Evolutionary conservation across 441 rosid genomes (phyloP).

Genomic region (Croton laevigatus): DNA sequence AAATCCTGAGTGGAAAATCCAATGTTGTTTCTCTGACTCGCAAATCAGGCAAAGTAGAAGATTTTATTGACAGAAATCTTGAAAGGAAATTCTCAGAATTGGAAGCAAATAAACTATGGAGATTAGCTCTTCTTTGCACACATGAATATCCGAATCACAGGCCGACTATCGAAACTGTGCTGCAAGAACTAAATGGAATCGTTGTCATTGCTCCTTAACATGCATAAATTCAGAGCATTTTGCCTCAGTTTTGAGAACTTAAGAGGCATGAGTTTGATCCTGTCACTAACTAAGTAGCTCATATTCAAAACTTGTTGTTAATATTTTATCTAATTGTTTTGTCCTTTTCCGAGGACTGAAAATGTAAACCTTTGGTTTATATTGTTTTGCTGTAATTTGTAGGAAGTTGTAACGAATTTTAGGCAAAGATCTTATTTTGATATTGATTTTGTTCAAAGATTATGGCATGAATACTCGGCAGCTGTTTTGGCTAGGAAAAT

Average conservation of each 20-base stretch:
- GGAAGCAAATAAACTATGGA: conserved; percentile 62
- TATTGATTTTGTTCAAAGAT: neutral
- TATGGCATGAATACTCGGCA: no score
- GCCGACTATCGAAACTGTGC: conserved; percentile 62
- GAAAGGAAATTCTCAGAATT: conserved; percentile 46
- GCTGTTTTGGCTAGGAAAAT: no score
- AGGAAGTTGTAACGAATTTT: neutral
- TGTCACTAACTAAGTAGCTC: conserved; percentile 22
- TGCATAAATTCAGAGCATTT: neutral
- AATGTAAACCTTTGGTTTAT: neutral
- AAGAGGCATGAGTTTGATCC: conserved; percentile 20
- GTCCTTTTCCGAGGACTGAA: conserved; percentile 14
- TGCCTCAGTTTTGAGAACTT: neutral
- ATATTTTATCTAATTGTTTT: conserved; percentile 16
- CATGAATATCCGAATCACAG: conserved; percentile 67
- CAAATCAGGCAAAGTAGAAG: conserved; percentile 48
- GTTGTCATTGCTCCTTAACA: conserved; percentile 23
- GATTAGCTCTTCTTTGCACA: conserved; percentile 66
- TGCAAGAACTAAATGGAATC: conserved; percentile 48
- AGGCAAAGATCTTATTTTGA: neutral
- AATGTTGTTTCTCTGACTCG: conserved; percentile 43
- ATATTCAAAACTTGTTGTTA: conserved; percentile 2
- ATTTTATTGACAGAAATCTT: conserved; percentile 66
- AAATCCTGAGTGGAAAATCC: conserved; percentile 75
- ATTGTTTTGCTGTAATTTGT: neutral